Percentiles rank a stretch among this genome's conserved stretches.
Conservation (phyloP, 2,329 filamentous ascomycete genomes). For the Colletotrichum tropicicola region DNA sequence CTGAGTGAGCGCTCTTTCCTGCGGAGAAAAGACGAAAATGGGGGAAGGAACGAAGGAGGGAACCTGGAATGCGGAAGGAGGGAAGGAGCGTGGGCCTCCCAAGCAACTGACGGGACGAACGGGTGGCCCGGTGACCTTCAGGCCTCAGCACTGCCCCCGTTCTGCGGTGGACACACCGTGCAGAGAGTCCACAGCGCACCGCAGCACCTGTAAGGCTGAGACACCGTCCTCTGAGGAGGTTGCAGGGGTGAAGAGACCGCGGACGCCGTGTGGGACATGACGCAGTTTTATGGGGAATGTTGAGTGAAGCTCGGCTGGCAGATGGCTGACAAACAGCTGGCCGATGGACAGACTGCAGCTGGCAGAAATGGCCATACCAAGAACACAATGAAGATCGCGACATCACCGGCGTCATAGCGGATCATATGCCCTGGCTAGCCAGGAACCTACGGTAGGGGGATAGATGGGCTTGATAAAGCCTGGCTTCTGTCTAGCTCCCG, state of each 20-base stretch:
- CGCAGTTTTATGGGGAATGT: constrained; percentile 1
- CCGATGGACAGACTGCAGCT: no score
- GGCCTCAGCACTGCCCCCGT: neutral
- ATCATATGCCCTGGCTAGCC: constrained; percentile 13
- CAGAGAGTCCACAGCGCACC: neutral
- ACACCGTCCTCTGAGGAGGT: neutral
- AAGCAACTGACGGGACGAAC: constrained; percentile 17
- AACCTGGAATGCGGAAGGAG: neutral
- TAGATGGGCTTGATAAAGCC: no score
- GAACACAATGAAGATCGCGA: constrained; percentile 18
- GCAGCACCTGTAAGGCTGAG: neutral
- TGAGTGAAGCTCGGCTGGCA: neutral
- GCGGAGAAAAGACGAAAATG: neutral
- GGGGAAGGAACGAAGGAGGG: neutral
- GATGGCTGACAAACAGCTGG: no score
- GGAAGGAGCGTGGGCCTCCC: no score
- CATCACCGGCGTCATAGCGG: constrained; percentile 30
- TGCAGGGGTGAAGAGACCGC: no score
- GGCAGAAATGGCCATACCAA: no score
- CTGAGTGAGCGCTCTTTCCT: neutral
- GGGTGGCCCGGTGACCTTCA: constrained; percentile 7
- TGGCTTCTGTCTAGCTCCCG: neutral
- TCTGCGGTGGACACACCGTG: neutral
- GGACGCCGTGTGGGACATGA: neutral
- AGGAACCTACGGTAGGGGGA: neutral